These are phyloP conservation scores for Gypsophila paniculata DNA, from an alignment of 179 eudicot species.

Conservation along the genomic window DNA sequence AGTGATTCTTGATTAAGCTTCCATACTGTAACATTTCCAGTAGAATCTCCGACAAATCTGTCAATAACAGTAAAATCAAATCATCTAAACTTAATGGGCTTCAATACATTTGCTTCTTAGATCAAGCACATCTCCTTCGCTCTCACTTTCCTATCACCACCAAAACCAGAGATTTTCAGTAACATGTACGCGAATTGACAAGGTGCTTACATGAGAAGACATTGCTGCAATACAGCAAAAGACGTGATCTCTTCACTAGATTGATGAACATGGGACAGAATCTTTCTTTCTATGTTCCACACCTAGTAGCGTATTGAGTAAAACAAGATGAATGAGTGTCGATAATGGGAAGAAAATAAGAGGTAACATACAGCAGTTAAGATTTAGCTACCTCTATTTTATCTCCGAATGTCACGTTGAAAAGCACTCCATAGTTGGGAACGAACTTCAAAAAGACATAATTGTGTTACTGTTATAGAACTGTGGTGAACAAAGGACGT, in stretches of 20 bases:
- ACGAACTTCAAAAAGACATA: slow-evolving; percentile 50
- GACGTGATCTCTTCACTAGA: slow-evolving; percentile 63
- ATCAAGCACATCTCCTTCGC: not conserved
- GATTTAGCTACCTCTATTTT: slow-evolving; percentile 64
- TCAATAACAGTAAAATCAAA: slow-evolving; percentile 12
- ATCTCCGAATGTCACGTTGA: slow-evolving; percentile 59
- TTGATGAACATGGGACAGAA: slow-evolving; percentile 50
- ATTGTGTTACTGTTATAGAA: not conserved
- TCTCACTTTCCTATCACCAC: slow-evolving; percentile 1
- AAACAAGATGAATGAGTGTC: not conserved
- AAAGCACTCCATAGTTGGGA: slow-evolving; percentile 66
- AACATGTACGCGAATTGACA: not conserved
- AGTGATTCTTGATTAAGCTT: slow-evolving; percentile 48
- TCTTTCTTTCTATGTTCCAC: slow-evolving; percentile 67
- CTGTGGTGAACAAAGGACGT: not conserved
- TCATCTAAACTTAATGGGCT: not conserved
- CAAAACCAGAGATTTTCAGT: not conserved
- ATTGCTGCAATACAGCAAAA: slow-evolving; percentile 48
- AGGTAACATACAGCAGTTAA: not conserved
- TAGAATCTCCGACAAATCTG: slow-evolving; percentile 74
- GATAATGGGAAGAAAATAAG: not conserved
- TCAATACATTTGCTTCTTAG: not conserved
- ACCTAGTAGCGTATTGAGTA: slow-evolving; percentile 36
- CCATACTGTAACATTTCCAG: slow-evolving; percentile 70
- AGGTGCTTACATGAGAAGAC: slow-evolving; percentile 59